Base-by-base conservation (phyloP, 495 filamentous ascomycete species). In the Lasiosphaeriaceae sp. region DNA sequence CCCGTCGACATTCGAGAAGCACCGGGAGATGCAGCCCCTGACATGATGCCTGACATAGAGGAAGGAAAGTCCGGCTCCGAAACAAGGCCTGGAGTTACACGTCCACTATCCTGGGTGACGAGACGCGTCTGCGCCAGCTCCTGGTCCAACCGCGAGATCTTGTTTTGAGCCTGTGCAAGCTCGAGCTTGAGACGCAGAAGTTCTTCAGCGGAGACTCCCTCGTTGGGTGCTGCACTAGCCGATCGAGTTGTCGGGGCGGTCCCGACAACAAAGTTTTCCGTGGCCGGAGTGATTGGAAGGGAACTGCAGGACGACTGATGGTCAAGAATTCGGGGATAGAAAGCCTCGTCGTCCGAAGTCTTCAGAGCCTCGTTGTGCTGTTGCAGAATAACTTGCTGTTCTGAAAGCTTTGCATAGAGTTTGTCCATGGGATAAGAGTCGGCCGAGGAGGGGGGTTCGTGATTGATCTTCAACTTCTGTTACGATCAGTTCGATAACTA, bases 91-190 rank as follows among this genome's bases (percentile, higher is more conserved):
- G 65, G 63, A 11, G 65, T 66, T 1, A 43, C 58, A 43, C 65
- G 60, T 26, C 45, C 72, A 55, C 43, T 59, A 39, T 66, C 64
- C 45, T 62, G 63, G 47, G 84, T 85, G 64, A 84, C 54, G 23
- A 61, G 83, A 44, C 90, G 89, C 11, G 79, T 87, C 56, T 93
- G 88, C 23, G 87, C 80, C 53, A 97, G 80, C 70, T 97, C 90
- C 55, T 92, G 83, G 58, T 90, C 90, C 71, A 96, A 87, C 17
- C 84, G 79, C 54, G 84, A 86, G 68, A 98, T 92, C 59, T 85
- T 87, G 62, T 81, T 84, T 60, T 89, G 87, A 21, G 92, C 90
- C 59, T 81, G 84, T 54, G 87, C 83, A 14, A 98, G 80, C 71
- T 97, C 87, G 52, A 95, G 78, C 69, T 83, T 82, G 48, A 83